A percentile compares a stretch with the other conserved stretches of the same genome.
These are phyloP conservation scores for Cyclotella baltica DNA, from an alignment of 108 stramenopile genomes.

Conservation along the genomic window DNA sequence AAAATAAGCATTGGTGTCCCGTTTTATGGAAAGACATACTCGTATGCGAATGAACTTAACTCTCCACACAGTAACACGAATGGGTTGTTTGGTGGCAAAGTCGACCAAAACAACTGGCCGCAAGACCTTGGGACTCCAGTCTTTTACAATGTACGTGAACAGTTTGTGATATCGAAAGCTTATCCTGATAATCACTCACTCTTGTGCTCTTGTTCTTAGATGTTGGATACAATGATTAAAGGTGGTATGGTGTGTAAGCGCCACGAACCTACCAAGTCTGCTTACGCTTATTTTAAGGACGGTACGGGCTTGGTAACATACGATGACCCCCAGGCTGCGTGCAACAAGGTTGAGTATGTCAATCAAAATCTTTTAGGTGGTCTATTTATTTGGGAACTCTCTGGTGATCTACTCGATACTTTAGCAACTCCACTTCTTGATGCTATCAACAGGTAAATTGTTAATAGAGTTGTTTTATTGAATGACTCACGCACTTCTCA, in stretches of 20 bases:
- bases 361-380: constrained; percentile 45
- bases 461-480: no score
- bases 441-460: no score
- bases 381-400: constrained; percentile 47
- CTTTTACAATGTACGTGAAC: constrained; percentile 41
- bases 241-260: constrained; percentile 40
- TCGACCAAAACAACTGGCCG: constrained; percentile 49
- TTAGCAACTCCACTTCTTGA: constrained; percentile 42
- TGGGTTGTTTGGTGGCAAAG: constrained; percentile 23
- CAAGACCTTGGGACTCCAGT: constrained; percentile 49
- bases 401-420: constrained; percentile 15
- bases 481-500: no score
- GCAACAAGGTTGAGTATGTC: constrained; percentile 53
- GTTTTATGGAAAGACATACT: constrained; percentile 49
- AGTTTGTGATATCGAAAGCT: no score
- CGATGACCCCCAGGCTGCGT: constrained; percentile 53
- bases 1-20: constrained; percentile 53
- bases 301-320: constrained; percentile 54
- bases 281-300: constrained; percentile 51
- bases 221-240: constrained; percentile 34
- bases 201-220: neutral
- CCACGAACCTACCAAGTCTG: constrained; percentile 46
- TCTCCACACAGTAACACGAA: constrained; percentile 29
- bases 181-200: no score
- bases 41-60: constrained; percentile 40